phyloP scores from a whole-genome alignment of 202 grass and related monocot species.

The Carex sylvatica region DNA sequence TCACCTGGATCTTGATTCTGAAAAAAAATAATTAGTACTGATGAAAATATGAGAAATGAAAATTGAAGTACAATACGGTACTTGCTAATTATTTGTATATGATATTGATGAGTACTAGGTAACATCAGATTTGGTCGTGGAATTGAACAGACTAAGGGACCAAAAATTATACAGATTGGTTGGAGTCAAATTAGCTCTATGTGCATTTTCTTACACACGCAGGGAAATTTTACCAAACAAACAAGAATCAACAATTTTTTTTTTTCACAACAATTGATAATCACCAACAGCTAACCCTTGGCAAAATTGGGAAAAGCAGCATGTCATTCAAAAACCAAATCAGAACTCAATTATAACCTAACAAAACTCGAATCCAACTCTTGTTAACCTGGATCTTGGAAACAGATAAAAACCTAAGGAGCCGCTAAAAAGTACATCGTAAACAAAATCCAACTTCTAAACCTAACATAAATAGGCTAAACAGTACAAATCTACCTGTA shows the following conservation, averaged over 20 bases:
- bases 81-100: too few species aligned
- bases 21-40: not conserved
- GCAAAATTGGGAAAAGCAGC: not conserved
- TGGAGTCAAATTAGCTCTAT: not conserved
- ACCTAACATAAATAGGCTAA: not conserved
- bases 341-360: not conserved
- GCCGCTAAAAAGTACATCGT: not conserved
- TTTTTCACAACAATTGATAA: not conserved
- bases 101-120: not conserved
- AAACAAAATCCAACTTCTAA: not conserved
- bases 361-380: not conserved
- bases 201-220: not conserved
- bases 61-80: not conserved
- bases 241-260: not conserved
- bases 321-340: not conserved
- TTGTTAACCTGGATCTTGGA: not conserved
- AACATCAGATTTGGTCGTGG: not conserved
- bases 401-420: not conserved
- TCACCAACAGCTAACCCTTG: not conserved
- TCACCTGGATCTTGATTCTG: not conserved
- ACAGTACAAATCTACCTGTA: not conserved
- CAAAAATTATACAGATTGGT: not conserved
- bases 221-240: not conserved
- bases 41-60: not conserved
- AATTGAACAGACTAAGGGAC: not conserved